Base-by-base conservation (phyloP, 129 eudicot species). In the Escallonia herrerae region DNA sequence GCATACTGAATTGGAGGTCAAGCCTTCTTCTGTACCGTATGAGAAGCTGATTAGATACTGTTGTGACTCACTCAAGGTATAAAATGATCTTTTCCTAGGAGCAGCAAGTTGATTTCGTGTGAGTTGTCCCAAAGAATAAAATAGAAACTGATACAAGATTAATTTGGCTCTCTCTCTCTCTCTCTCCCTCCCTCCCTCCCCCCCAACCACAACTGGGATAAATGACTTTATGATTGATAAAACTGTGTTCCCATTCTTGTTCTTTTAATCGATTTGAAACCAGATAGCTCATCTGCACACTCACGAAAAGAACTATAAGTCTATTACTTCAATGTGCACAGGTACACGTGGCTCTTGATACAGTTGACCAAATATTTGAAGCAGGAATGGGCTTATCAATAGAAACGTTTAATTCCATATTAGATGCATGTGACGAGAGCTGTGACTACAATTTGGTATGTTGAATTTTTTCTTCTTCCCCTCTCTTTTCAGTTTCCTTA, bases 391-490 rank as follows among this genome's bases (percentile, higher is more conserved):
- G 62, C 65, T 44, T 81, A 66, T 74, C 83, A 43, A 60, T 69
- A 63, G 80, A 43, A 14, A 75, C 82, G 37, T 56, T 85, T 81
- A 79, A 85, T 73, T 62, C 67, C 40, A 60, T 93, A 75, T 76
- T 89, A 65, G 67, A 72, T 39, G 76, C 95, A 63, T 93, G 95
- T 67, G 67, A 59, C 43, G 65, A 58, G 13, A 81, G 84, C 81
- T 83, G 80, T 55, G 98, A 93, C 45, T 93, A 81, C 68, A 81
- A 80, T 77, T 66, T 88, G 91, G 96, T 90, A 84, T 15, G 82
- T 46, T 43, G 62, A 5, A 41, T 65, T 60, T 22, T 47, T 66
- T 55, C 58, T 47, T 73, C 15, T 22, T 22, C 33, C 33, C 33
- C 33, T 22, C 33, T 22, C 33, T 22, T 22, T 22, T 22, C 33